Evolutionary conservation across 768 basidiomycete species (phyloP).

Genomic region (Suillus occidentalis): DNA sequence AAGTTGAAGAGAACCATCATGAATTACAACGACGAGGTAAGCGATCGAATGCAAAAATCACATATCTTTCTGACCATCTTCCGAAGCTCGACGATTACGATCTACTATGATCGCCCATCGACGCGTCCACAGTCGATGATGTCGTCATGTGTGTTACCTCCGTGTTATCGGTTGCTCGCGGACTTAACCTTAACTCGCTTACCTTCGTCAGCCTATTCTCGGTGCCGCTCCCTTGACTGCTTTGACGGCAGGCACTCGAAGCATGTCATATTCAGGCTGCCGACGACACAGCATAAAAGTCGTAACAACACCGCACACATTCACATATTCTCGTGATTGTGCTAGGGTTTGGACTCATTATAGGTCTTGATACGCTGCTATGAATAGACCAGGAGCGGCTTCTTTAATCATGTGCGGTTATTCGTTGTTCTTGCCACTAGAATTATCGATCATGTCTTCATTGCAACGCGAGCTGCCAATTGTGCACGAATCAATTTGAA

Average conservation of each 20-base stretch:
- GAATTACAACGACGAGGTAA: constrained; percentile 94
- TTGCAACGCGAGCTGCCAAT: constrained; percentile 20
- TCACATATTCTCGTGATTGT: constrained; percentile 1
- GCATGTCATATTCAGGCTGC: constrained; percentile 1
- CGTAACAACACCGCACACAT: not conserved
- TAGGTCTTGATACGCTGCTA: not conserved
- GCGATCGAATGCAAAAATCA: constrained; percentile 13
- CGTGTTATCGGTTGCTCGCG: not conserved
- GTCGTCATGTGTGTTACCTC: constrained; percentile 1
- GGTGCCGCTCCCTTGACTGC: not conserved
- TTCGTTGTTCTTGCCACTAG: not conserved
- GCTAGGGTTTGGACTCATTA: not conserved
- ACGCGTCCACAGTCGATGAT: not conserved
- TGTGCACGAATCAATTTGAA: not conserved
- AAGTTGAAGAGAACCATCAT: constrained; percentile 95
- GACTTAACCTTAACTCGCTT: constrained; percentile 7
- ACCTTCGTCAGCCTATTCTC: constrained; percentile 1
- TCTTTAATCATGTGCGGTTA: not conserved
- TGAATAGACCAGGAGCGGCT: not conserved
- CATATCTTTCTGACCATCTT: constrained; percentile 18
- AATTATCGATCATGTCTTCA: constrained; percentile 6
- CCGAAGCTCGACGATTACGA: constrained; percentile 92
- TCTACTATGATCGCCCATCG: constrained; percentile 50
- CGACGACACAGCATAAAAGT: constrained; percentile 1
- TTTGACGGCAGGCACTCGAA: not conserved